Conservation (phyloP, 257 asterid genomes). For the Leonotis leonurus region DNA sequence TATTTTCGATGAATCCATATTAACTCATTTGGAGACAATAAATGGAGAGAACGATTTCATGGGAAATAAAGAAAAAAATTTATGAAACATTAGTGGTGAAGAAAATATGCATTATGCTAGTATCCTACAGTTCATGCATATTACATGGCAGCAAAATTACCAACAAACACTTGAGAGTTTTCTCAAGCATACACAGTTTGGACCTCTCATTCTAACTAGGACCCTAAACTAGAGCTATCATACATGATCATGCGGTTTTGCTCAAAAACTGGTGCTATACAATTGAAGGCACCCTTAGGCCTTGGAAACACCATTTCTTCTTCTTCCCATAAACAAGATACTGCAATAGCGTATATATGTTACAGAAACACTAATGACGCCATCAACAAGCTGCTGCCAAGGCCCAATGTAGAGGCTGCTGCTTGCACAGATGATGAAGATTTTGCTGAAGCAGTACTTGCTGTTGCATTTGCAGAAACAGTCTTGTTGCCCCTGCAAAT, state of each 20-base stretch:
- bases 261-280: slow-evolving; percentile 6
- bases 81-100: too few relatives aligned
- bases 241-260: not conserved
- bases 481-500: slow-evolving; percentile 55
- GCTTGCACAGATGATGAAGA: slow-evolving; percentile 33
- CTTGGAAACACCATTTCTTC: not conserved
- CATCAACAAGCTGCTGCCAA: slow-evolving; percentile 31
- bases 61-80: too few relatives aligned
- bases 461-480: slow-evolving; percentile 35
- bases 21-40: too few relatives aligned
- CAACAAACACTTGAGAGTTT: too few relatives aligned
- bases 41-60: too few relatives aligned
- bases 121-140: too few relatives aligned
- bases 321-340: not conserved
- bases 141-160: not conserved
- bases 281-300: not conserved
- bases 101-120: too few relatives aligned
- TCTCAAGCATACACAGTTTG: slow-evolving; percentile 11
- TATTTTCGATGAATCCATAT: not conserved
- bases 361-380: slow-evolving; percentile 33
- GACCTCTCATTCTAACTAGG: not conserved
- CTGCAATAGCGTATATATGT: not conserved
- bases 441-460: slow-evolving; percentile 27
- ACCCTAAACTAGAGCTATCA: slow-evolving; percentile 9
- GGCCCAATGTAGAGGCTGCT: slow-evolving; percentile 9